Evolutionary conservation across 805 yeast species (phyloP).

Genomic region (Candida peoriensis): DNA sequence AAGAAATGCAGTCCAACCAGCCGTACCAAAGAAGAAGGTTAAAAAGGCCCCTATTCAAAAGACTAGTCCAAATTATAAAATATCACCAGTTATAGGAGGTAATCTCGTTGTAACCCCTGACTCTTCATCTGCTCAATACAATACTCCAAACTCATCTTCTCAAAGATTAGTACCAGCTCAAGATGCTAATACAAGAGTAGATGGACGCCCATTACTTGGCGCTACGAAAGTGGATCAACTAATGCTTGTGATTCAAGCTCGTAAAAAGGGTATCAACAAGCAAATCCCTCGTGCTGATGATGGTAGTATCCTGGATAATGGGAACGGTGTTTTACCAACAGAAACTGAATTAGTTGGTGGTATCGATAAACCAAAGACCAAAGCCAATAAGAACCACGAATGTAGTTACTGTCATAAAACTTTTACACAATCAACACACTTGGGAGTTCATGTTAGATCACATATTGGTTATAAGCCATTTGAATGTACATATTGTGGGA

Average conservation of each 20-base stretch:
- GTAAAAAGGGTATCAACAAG: conserved; percentile 69
- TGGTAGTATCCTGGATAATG: conserved; percentile 59
- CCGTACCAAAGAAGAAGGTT: conserved; percentile 4
- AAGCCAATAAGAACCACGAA: conserved; percentile 51
- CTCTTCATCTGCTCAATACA: conserved; percentile 15
- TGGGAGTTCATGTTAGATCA: conserved; percentile 83
- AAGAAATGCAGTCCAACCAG: conserved; percentile 10
- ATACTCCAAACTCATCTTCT: conserved; percentile 7
- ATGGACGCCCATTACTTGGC: conserved; percentile 69
- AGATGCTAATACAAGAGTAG: conserved; percentile 45
- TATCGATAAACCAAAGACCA: conserved; percentile 54
- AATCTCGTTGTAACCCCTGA: too few species aligned
- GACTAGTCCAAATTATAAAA: too few species aligned
- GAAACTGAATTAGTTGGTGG: conserved; percentile 73
- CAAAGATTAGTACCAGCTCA: conserved; percentile 40
- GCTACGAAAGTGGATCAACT: conserved; percentile 88
- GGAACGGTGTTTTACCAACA: conserved; percentile 47
- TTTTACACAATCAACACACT: conserved; percentile 86
- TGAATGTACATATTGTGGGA: conserved; percentile 72
- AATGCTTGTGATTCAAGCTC: conserved; percentile 87
- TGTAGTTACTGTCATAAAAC: conserved; percentile 75
- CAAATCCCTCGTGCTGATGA: conserved; percentile 61
- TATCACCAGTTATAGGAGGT: too few species aligned
- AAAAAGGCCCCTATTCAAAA: too few species aligned
- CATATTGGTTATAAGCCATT: conserved; percentile 87